These are phyloP conservation scores for Scenedesmus sp. DNA, from an alignment of 163 green algal species.

Conservation along the genomic window DNA sequence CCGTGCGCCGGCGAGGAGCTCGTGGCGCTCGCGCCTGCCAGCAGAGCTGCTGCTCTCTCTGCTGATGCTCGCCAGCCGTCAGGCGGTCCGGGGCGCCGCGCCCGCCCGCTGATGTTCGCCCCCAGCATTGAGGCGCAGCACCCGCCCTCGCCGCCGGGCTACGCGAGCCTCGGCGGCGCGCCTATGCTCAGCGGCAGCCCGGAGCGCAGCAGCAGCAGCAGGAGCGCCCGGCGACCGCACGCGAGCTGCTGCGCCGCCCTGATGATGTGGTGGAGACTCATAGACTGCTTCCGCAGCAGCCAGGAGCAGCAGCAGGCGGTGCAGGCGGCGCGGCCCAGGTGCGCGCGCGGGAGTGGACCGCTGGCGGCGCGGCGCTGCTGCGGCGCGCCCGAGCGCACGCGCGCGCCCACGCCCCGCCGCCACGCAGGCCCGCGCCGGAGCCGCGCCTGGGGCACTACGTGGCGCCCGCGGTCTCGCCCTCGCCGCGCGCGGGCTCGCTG, in stretches of 20 bases:
- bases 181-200: background rate
- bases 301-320: slow-evolving; percentile 15
- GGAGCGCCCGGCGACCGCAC: background rate
- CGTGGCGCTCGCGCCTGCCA: too few relatives aligned
- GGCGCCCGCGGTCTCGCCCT: slow-evolving; percentile 31
- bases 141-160: too few relatives aligned
- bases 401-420: background rate
- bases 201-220: background rate
- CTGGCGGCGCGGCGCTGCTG: too few relatives aligned
- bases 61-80: too few relatives aligned
- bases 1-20: too few relatives aligned
- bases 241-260: background rate
- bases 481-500: slow-evolving; percentile 28
- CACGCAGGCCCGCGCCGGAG: background rate
- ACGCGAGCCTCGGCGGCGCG: slow-evolving; percentile 1
- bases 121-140: slow-evolving; percentile 42
- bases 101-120: too few relatives aligned
- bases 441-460: slow-evolving; percentile 33
- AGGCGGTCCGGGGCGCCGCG: too few relatives aligned
- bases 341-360: background rate
- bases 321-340: slow-evolving; percentile 7
- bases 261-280: slow-evolving; percentile 40
- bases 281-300: slow-evolving; percentile 43
- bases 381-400: too few relatives aligned
- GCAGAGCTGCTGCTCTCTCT: too few relatives aligned